Evolutionary conservation across 495 filamentous ascomycete genomes (phyloP).

Genomic region (Xylaria intraflava): DNA sequence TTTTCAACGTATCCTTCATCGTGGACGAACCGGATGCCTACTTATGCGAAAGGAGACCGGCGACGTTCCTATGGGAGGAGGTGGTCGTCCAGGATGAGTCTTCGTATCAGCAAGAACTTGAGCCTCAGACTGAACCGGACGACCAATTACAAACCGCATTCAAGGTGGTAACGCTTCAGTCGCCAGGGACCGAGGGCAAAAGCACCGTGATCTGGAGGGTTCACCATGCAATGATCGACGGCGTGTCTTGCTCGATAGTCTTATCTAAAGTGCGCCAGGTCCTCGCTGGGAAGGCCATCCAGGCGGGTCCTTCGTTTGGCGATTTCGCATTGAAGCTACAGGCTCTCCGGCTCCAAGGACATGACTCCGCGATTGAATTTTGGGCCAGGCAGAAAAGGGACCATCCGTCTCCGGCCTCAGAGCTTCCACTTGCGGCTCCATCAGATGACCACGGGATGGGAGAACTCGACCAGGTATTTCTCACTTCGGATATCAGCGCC

Average conservation of each 20-base stretch:
- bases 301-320: not conserved
- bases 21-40: not conserved
- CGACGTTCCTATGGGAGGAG: not conserved
- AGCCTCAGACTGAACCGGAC: not conserved
- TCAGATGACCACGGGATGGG: not conserved
- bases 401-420: not conserved
- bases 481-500: not conserved
- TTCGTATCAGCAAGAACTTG: not conserved
- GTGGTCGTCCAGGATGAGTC: not conserved
- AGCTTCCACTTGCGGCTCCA: not conserved
- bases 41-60: not conserved
- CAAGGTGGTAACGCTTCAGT: not conserved
- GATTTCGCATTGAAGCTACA: not conserved
- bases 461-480: no score
- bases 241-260: not conserved
- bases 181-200: not conserved
- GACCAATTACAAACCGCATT: not conserved
- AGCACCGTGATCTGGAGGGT: slow-evolving; percentile 31
- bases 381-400: not conserved
- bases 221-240: slow-evolving; percentile 40
- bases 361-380: not conserved
- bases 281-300: not conserved
- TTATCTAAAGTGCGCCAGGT: not conserved
- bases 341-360: not conserved
- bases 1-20: not conserved